Evolutionary conservation across 495 filamentous ascomycete genomes (phyloP), one percentile per base, ranked within the genome.

Genomic region (Baudoinia panamericana): DNA sequence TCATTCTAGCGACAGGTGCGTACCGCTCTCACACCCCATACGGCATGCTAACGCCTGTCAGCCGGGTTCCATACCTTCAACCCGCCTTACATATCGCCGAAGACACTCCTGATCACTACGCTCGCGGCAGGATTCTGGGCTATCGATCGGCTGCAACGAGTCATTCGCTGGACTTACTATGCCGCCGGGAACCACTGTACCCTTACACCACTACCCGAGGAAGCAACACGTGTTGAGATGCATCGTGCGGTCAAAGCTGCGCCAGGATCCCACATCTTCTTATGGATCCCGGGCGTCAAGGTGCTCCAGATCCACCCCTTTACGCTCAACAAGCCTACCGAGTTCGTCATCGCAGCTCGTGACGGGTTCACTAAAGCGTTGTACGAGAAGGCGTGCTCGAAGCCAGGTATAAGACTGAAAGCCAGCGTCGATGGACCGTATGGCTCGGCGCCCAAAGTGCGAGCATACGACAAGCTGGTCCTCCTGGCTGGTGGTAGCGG

Each of bases 281-380:
- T 77, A 25, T 76, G 67, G 66, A 66, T 77, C 7, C 75, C 72
- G 0, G 59, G 61, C n/a, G 66, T 78, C 22, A 65, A 70, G 24
- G 47, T 57, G 12, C 58, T 72, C 19, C 69, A 78, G 49, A 71
- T 70, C 2, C 74, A 79, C 51, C 75, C 72, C 0, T 77, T 79
- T 39, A 77, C 72, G 30, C 30, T 32, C 30, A 13, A 32, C n/a
- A 16, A 32, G 12, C 30, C 30, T 32, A 16, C n/a, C 18, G 30
- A 32, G 30, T 32, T 32, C 30, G 13, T 32, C 13, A 16, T 32
- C 30, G 12, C 6, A 6, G 30, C 30, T 6, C n/a, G 30, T 6
- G n/a, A 32, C 18, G 30, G 30, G 12, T 32, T 32, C 13, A 32
- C 30, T 5, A 32, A 13, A 5, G 30, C 30, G 13, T 16, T 32